phyloP scores from a whole-genome alignment of 192 early-diverging fungal species.

The Mortierella claussenii region DNA sequence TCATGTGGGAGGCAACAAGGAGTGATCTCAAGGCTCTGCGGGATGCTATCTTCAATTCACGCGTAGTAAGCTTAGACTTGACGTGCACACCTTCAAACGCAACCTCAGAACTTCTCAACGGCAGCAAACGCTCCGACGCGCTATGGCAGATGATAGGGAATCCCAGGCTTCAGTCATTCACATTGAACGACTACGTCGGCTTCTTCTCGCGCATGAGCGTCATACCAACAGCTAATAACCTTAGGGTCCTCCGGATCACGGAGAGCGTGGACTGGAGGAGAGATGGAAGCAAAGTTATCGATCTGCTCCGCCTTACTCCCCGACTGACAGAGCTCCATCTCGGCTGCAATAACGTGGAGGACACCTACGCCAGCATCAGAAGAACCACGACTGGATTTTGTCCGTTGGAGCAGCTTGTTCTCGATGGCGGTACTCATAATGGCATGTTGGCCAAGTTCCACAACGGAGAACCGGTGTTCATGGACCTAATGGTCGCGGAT shows the following conservation, averaged over 20 bases:
- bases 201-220: conserved; percentile 7
- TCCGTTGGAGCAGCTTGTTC: conserved; percentile 5
- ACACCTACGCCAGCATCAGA: conserved; percentile 2
- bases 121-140: conserved; percentile 12
- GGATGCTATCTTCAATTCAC: conserved; percentile 5
- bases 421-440: not conserved
- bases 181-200: conserved; percentile 7
- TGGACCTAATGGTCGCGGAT: conserved; percentile 3
- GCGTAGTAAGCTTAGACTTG: conserved; percentile 16
- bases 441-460: not conserved
- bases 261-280: conserved; percentile 26
- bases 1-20: conserved; percentile 8
- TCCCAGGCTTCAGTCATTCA: conserved; percentile 14
- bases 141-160: conserved; percentile 14
- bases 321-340: conserved; percentile 3
- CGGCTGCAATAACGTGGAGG: conserved; percentile 4
- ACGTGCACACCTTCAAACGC: not conserved
- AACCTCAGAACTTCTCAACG: not conserved
- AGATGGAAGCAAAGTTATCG: conserved; percentile 11
- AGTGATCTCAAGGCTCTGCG: conserved; percentile 23
- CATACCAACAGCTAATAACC: not conserved
- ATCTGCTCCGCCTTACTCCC: conserved; percentile 8
- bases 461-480: not conserved
- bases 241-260: conserved; percentile 1
- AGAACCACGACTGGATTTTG: not conserved